A percentile compares a stretch with the other conserved stretches of the same genome.
Evolutionary conservation across 805 yeast genomes (phyloP).

Genomic region (Sugiyamaella smithiae): DNA sequence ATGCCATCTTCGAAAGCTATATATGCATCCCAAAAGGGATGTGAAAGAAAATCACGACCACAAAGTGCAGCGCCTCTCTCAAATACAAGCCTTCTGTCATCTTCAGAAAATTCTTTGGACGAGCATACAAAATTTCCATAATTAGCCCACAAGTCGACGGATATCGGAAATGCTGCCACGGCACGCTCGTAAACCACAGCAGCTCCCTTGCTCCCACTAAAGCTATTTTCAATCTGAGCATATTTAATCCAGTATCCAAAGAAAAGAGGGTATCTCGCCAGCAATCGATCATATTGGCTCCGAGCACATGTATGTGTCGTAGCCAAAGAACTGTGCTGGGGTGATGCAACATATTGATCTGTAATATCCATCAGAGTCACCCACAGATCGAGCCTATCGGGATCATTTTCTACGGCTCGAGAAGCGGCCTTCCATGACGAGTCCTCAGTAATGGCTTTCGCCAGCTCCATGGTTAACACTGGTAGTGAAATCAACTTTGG

Average conservation of each 20-base stretch:
- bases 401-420: conserved; percentile 16
- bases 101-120: neutral
- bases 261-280: conserved; percentile 36
- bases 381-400: conserved; percentile 22
- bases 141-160: conserved; percentile 33
- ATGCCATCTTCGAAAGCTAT: conserved; percentile 54
- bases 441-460: conserved; percentile 1
- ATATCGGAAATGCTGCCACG: conserved; percentile 34
- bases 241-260: conserved; percentile 43
- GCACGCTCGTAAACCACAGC: conserved; percentile 34
- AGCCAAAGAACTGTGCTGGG: neutral
- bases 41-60: conserved; percentile 74
- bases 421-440: conserved; percentile 15
- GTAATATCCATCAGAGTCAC: conserved; percentile 14
- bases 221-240: conserved; percentile 29
- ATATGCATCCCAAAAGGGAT: conserved; percentile 78
- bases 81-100: conserved; percentile 35
- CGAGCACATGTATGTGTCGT: neutral
- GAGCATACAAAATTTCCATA: conserved; percentile 26
- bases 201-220: conserved; percentile 25
- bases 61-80: conserved; percentile 47
- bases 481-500: too few species aligned
- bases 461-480: conserved; percentile 4
- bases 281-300: conserved; percentile 31
- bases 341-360: conserved; percentile 2